phyloP scores from a whole-genome alignment of 257 asterid genomes.

The Salvia hispanica region DNA sequence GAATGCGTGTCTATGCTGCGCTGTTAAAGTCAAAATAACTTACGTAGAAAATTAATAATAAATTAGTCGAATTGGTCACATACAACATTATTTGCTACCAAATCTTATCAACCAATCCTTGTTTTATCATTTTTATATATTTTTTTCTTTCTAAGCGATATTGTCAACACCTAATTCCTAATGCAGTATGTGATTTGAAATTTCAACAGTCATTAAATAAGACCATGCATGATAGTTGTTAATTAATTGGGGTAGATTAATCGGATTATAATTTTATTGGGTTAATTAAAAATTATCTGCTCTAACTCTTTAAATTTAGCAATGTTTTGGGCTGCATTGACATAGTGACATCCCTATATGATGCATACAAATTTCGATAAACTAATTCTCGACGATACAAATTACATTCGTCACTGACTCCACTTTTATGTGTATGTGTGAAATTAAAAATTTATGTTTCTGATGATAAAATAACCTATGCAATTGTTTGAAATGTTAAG shows the following conservation, averaged over 20 bases:
- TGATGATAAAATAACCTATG: too few relatives aligned
- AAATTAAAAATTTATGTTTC: too few relatives aligned
- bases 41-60: background rate
- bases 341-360: too few relatives aligned
- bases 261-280: background rate
- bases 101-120: conserved; percentile 27
- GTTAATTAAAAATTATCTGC: too few relatives aligned
- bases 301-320: too few relatives aligned
- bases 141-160: background rate
- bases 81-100: conserved; percentile 24
- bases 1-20: background rate
- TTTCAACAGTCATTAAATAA: background rate
- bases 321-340: too few relatives aligned
- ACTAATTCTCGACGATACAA: too few relatives aligned
- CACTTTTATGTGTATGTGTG: too few relatives aligned
- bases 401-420: too few relatives aligned
- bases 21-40: background rate
- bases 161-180: conserved; percentile 37
- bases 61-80: background rate
- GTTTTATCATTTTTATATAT: background rate
- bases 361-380: too few relatives aligned
- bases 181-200: background rate
- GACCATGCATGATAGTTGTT: background rate
- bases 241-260: background rate
- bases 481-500: too few relatives aligned